A percentile compares a stretch with the other conserved stretches of the same genome.
Conservation (phyloP, 2,329 filamentous ascomycete species). For the Microdochium trichocladiopsis region DNA sequence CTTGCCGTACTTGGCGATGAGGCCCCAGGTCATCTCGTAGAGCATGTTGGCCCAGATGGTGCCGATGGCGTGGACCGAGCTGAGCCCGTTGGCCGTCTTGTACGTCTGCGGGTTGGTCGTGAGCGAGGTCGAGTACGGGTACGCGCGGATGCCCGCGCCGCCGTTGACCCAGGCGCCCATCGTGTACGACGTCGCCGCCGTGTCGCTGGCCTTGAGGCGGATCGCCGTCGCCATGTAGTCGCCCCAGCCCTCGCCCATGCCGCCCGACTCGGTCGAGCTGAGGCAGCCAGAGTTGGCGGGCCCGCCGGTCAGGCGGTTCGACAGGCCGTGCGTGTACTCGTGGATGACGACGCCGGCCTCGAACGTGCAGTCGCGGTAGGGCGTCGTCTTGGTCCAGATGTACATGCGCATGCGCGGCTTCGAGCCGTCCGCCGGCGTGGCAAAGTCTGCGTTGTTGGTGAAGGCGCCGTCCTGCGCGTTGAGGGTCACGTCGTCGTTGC, state of each 20-base stretch:
- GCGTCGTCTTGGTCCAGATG: conserved; percentile 41
- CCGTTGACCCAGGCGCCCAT: conserved; percentile 38
- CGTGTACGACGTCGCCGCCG: conserved; percentile 33
- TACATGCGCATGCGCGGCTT: conserved; percentile 52
- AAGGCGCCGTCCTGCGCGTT: conserved; percentile 49
- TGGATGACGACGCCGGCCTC: conserved; percentile 55
- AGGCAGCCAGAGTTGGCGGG: conserved; percentile 44
- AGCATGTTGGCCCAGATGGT: conserved; percentile 42
- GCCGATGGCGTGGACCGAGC: conserved; percentile 35
- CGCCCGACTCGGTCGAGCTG: conserved; percentile 30
- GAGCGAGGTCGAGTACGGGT: conserved; percentile 36
- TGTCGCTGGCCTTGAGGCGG: conserved; percentile 34
- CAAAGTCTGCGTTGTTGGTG: conserved; percentile 52
- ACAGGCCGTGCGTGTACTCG: conserved; percentile 49
- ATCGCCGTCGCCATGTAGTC: conserved; percentile 42
- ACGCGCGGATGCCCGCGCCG: conserved; percentile 31
- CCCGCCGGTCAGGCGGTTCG: conserved; percentile 51
- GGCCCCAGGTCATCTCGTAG: conserved; percentile 46
- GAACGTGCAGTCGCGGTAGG: conserved; percentile 46
- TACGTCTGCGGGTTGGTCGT: conserved; percentile 37
- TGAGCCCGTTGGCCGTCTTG: conserved; percentile 25
- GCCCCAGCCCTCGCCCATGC: conserved; percentile 44
- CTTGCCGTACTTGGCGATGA: conserved; percentile 43
- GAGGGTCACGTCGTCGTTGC: conserved; percentile 45
- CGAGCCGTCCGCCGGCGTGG: conserved; percentile 43